Evolutionary conservation across 305 asterid species (phyloP), one percentile per base, ranked within the genome.

Genomic region (Fraxinus angustifolia): DNA sequence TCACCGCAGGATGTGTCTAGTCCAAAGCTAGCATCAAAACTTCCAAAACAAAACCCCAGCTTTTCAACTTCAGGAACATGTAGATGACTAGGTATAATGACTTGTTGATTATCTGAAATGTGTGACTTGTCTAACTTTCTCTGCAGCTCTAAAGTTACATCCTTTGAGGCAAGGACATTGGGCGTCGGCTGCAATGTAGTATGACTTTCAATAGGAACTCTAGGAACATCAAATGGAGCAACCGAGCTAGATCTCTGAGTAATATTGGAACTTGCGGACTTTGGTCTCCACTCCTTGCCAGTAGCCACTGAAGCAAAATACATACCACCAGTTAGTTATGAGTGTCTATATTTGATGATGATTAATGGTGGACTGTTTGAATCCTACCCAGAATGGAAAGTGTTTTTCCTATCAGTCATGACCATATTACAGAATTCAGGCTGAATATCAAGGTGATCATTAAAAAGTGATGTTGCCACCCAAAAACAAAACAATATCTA

Each of bases 31-130:
- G 93, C 87, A 84, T 90, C 98, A 84, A 95, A 95, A 87, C 97
- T 95, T 87, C 98, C 98, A 90, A 95, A 95, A 87, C 94, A 84
- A 82, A 95, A 95, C 83, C 98, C 97, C 78, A 95, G 98, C 80
- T 93, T 93, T 78, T 91, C 93, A 84, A 89, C 88, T 82, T 90
- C 94, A 76, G 97, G 97, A 56, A 92, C 97, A 83, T 95, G 99
- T 56, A 93, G 91, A 81, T 94, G 97, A 84, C 86, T 87, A 21
- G 98, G 99, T 21, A 95, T 91, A 83, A 92, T 90, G 80, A 95
- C 99, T 87, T 91, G 94, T 79, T 91, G 90, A 48, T 86, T 87
- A 73, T 85, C 92, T 73, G 98, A 91, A 79, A 95, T 83, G 83
- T 85, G 93, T 0, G 86, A 78, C 53, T 87, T 90, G 81, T 90